Base-by-base conservation (phyloP, 169 alveolate species). In the Theileria annulata region DNA sequence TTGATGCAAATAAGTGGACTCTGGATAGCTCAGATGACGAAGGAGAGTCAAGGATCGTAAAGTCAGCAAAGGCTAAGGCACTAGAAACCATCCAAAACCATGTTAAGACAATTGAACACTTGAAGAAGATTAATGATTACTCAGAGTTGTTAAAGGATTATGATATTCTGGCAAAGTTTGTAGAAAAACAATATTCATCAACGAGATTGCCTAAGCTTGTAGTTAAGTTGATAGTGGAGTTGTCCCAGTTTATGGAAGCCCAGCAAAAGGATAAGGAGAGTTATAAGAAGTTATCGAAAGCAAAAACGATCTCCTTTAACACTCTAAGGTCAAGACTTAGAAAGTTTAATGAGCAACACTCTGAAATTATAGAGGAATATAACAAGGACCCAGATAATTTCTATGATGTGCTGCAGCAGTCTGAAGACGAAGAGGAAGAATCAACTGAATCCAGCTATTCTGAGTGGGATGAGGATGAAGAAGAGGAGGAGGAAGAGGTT, bases 31-130 rank as follows among this genome's bases (percentile, higher is more conserved):
- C 93, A 12, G 87, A 92, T 35, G 91, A 89, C 27, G 96, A 92
- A 42, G 96, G 88, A 19, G 95, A 91, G 67, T 88, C 91, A 21
- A 86, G 96, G 72, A 93, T 92, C 5, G 94, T 92, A 31, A 79
- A 84, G 68, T 89, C 93, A n/a, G 93, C 92, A 42, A 91, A 87
- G 79, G 96, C 94, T 58, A 92, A 92, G 79, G 91, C 92, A 37
- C 64, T 84, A 56, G 95, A 92, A 64, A 87, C 87, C 33, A 82
- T 91, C 63, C 88, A 91, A 66, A 85, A 75, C 66, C 86, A 75
- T 63, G 79, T 78, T 8, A 84, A 87, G 63, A 85, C 90, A 19
- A 60, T 92, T 62, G 91, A 88, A 66, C 94, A 91, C 59, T 87
- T 88, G 87, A 91, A 85, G 73, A 79, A 83, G 37, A 86, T 83